Evolutionary conservation across 768 basidiomycete genomes (phyloP), one percentile per base, ranked within the genome.

Genomic region (Coprinopsis strossmayeri): DNA sequence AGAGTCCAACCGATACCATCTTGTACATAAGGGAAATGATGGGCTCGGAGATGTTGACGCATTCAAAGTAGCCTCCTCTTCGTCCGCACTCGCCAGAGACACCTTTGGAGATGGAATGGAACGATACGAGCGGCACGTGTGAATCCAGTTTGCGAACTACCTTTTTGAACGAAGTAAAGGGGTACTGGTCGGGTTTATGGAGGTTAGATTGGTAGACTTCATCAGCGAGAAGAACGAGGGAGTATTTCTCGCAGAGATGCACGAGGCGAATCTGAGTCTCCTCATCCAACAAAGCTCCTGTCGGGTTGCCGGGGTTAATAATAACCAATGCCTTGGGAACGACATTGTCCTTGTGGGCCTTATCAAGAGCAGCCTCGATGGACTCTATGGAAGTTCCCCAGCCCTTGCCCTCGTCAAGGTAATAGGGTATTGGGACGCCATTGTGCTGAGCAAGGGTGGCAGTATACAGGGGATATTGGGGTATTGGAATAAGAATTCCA

Each of bases 261-360:
- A 96, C 81, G 49, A 99, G 77, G 42, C 77, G 69, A 49, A 74
- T 69, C 74, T 92, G 88, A 18, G 87, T 88, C 24, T 65, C 55
- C 50, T 79, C 72, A 54, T 82, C 77, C 10, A 99, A 78, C 44
- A 95, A 75, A 3, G 85, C 80, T 34, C 95, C 96, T 0, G 96
- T 98, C 18, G 96, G 95, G 69, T 98, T 99, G 20, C 95, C 95
- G 0, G 95, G 95, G 71, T 99, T 99, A 75, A 99, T 98, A 59
- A 99, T 79, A 53, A 98, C 95, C 49, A 99, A 78, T 3, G 87
- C 92, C 58, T 87, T 91, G 43, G 91, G 75, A 3, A 68, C 65
- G 24, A 78, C 70, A 54, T 84, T 84, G 15, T 82, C 76, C 50
- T 69, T 67, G 24, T 73, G 67, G 1, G 87, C 87, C 28, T 82